Evolutionary conservation across 441 rosid species (phyloP).

Genomic region (Jatropha multifida): DNA sequence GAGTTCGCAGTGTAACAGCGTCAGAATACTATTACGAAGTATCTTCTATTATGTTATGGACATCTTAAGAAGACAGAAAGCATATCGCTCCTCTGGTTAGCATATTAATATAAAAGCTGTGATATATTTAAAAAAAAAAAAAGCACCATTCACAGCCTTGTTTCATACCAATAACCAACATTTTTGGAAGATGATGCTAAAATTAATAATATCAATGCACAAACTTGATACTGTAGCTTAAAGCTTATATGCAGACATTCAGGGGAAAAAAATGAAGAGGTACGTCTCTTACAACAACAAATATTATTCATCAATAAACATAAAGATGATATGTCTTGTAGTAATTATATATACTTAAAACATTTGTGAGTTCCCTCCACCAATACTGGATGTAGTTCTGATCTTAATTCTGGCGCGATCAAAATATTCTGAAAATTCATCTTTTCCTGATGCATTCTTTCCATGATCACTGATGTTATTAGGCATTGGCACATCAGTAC

Average conservation of each 20-base stretch:
- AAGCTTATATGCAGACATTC: not conserved
- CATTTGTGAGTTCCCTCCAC: not conserved
- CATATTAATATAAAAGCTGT: too few relatives aligned
- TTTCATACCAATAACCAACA: too few relatives aligned
- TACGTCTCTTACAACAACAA: not conserved
- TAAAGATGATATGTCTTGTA: not conserved
- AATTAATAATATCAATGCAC: too few relatives aligned
- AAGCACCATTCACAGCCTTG: too few relatives aligned
- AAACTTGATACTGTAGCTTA: not conserved
- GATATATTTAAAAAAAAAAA: too few relatives aligned
- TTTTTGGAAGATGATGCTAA: too few relatives aligned
- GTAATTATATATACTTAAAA: not conserved
- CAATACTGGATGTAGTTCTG: conserved; percentile 9
- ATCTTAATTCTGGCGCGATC: conserved; percentile 11
- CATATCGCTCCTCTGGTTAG: not conserved
- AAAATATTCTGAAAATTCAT: conserved; percentile 14
- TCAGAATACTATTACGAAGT: too few relatives aligned
- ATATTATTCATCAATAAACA: not conserved
- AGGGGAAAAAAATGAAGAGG: not conserved
- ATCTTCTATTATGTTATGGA: not conserved
- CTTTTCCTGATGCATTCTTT: not conserved
- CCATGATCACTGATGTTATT: not conserved
- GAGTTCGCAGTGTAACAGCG: too few relatives aligned
- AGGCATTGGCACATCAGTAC: not conserved
- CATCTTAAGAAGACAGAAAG: not conserved